Evolutionary conservation across 257 asterid genomes (phyloP).

Genomic region (Salvia miltiorrhiza): DNA sequence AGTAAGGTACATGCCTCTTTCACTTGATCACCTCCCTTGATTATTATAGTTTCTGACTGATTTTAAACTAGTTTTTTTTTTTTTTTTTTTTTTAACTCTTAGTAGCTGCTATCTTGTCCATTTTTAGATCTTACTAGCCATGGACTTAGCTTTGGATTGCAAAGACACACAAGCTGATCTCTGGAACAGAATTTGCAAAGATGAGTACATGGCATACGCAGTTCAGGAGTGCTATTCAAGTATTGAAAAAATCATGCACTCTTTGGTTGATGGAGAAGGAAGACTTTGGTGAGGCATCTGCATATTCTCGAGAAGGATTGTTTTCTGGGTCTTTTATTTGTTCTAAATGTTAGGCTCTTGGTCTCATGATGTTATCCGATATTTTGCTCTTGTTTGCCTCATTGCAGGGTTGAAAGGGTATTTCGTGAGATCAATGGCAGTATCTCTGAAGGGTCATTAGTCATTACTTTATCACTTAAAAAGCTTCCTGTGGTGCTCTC

Average conservation of each 20-base stretch:
- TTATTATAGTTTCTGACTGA: slow-evolving; percentile 6
- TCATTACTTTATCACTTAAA: slow-evolving; percentile 63
- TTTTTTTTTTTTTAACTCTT: not conserved
- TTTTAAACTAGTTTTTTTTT: not conserved
- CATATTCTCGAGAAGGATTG: slow-evolving; percentile 1
- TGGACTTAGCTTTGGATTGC: slow-evolving; percentile 97
- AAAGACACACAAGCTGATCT: slow-evolving; percentile 88
- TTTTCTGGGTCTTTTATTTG: not conserved
- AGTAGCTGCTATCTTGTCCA: slow-evolving; percentile 3
- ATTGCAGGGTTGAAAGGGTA: slow-evolving; percentile 88
- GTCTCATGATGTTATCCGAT: slow-evolving; percentile 17
- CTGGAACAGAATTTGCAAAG: slow-evolving; percentile 87
- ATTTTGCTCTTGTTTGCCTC: slow-evolving; percentile 14
- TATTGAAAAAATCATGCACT: slow-evolving; percentile 76
- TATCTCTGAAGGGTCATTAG: slow-evolving; percentile 78
- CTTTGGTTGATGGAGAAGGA: slow-evolving; percentile 97
- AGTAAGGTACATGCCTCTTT: slow-evolving; percentile 65
- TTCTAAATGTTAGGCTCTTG: not conserved
- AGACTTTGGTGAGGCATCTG: slow-evolving; percentile 62
- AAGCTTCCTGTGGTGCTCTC: slow-evolving; percentile 82
- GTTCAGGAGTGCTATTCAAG: slow-evolving; percentile 93
- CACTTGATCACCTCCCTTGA: slow-evolving; percentile 14
- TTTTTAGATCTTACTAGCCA: slow-evolving; percentile 81
- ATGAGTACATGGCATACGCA: slow-evolving; percentile 97
- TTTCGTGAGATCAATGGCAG: slow-evolving; percentile 89